Evolutionary conservation across 345 rosid genomes (phyloP), one percentile per base, ranked within the genome.

Genomic region (Eucalyptus virginea): DNA sequence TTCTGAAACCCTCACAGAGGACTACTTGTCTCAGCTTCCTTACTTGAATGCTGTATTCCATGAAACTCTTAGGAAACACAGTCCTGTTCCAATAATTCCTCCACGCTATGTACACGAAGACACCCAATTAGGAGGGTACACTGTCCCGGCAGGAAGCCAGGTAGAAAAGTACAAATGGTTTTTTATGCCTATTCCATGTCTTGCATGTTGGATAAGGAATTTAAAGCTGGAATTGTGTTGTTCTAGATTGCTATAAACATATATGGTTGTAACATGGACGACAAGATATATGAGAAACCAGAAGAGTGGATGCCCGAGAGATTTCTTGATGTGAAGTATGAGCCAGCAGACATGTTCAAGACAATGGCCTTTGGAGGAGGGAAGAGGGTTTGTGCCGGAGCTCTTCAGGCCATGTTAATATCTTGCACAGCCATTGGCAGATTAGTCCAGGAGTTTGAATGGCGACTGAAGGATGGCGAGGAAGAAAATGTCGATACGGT

Each of bases 331-430:
- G 93, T 86, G 7, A 95, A 90, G 89, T 93, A 92, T 52, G 97
- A 96, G 90, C 83, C 91, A 1, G 49, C 88, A 28, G 98, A 97
- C 89, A 65, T 97, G 89, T 91, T 95, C 91, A 96, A 96, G 94
- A 98, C 98, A 26, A 94, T 95, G 99, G 99, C 98, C 2, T 98
- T 98, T 49, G 99, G 99, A 87, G 95, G 96, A 0, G 99, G 99
- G 62, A 98, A 93, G 91, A 95, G 97, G 90, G 92, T 89, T 13
- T 96, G 99, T 56, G 97, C 98, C 8, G 99, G 99, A 58, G 92
- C 97, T 48, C 96, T 94, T 40, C 96, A 95, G 91, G 99, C 99
- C 9, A 93, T 90, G 89, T 69, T 93, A 67, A 91, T 97, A 85
- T 92, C 92, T 30, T 94, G 96, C 51, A 89, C 93, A 4, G 92